Percentiles rank a stretch among this genome's conserved stretches.
Conservation (phyloP, 2,329 filamentous ascomycete species). For the Aspergillus phoenicis region DNA sequence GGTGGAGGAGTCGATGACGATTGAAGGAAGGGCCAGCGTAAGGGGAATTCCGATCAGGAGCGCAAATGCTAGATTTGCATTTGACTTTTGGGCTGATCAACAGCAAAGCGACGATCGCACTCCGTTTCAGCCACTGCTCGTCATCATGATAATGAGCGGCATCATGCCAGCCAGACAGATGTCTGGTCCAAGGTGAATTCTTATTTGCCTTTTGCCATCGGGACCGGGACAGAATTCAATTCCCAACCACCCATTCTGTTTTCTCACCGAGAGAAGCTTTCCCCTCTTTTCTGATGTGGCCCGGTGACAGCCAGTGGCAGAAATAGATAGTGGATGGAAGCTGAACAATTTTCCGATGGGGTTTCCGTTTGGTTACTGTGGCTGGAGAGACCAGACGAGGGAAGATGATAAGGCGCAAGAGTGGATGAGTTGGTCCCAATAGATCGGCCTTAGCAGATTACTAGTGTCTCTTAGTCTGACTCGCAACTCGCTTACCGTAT, state of each 20-base stretch:
- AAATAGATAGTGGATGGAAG: no score
- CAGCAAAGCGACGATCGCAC: background rate
- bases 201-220: background rate
- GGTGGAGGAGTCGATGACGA: conserved; percentile 12
- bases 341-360: background rate
- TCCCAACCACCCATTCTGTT: no score
- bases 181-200: background rate
- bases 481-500: background rate
- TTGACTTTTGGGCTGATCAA: background rate
- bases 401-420: background rate
- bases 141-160: background rate
- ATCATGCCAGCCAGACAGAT: background rate
- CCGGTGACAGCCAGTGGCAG: background rate
- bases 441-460: conserved; percentile 14
- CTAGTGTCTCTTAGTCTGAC: background rate
- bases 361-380: background rate
- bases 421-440: conserved; percentile 15
- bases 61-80: background rate
- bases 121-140: background rate
- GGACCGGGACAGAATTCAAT: background rate
- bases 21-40: background rate
- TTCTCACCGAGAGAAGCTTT: background rate
- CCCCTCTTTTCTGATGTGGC: background rate
- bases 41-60: conserved; percentile 3
- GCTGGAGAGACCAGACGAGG: background rate